Conservation (phyloP, 2,329 filamentous ascomycete genomes). For the Juglanconis sp. region DNA sequence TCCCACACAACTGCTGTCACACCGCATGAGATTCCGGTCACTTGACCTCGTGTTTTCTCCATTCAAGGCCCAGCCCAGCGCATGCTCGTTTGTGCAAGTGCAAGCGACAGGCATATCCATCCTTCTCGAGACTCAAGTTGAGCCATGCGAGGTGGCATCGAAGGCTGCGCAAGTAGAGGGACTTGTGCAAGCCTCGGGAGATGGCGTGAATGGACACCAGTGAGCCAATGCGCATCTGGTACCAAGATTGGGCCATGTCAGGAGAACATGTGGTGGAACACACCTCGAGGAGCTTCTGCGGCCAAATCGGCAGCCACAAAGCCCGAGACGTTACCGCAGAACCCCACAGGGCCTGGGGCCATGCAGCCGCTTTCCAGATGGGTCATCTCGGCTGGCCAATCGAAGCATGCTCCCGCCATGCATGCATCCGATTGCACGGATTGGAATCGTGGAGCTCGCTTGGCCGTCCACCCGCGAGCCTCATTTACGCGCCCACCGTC, state of each 20-base stretch:
- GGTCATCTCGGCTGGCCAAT: conserved; percentile 36
- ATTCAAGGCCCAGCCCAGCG: conserved; percentile 31
- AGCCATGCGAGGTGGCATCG: not conserved
- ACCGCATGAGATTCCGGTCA: conserved; percentile 46
- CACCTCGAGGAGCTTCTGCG: conserved; percentile 28
- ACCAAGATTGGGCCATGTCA: conserved; percentile 23
- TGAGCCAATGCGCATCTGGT: conserved; percentile 8
- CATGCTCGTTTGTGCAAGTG: conserved; percentile 29
- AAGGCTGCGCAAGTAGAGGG: not conserved
- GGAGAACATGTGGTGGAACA: conserved; percentile 28
- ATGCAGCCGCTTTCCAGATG: conserved; percentile 15
- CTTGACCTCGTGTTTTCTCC: conserved; percentile 38
- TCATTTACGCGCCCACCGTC: conserved; percentile 48
- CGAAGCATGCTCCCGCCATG: conserved; percentile 30
- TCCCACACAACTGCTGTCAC: conserved; percentile 27
- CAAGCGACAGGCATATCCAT: conserved; percentile 23
- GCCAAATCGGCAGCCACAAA: conserved; percentile 32
- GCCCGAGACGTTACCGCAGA: conserved; percentile 18
- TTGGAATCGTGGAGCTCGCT: conserved; percentile 35
- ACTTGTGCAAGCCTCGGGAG: conserved; percentile 1
- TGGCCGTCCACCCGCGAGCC: conserved; percentile 44
- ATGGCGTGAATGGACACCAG: not conserved
- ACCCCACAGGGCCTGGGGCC: conserved; percentile 12
- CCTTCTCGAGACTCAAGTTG: conserved; percentile 1
- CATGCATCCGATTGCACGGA: conserved; percentile 47